Evolutionary conservation across 164 flowering plant genomes (phyloP).

Genomic region (Piper longum): DNA sequence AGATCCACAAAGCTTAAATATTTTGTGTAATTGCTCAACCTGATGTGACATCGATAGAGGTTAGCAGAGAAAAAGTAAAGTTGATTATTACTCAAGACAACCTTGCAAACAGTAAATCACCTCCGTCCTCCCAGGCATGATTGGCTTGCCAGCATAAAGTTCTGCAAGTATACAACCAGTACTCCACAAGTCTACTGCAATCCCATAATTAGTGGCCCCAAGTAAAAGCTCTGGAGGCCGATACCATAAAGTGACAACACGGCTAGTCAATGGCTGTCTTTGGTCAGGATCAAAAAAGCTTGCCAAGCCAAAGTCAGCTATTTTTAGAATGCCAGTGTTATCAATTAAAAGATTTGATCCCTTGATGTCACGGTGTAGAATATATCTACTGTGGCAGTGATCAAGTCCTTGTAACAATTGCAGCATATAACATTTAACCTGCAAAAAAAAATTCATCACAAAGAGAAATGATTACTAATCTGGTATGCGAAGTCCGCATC

Average conservation of each 20-base stretch:
- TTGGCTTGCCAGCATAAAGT: slow-evolving; percentile 90
- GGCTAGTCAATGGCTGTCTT: slow-evolving; percentile 75
- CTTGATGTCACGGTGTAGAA: slow-evolving; percentile 95
- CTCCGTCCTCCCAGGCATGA: slow-evolving; percentile 99
- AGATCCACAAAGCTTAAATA: slow-evolving; percentile 96
- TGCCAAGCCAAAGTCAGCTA: slow-evolving; percentile 96
- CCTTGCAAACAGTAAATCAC: slow-evolving; percentile 17
- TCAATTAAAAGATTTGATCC: slow-evolving; percentile 93
- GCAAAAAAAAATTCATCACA: slow-evolving; percentile 5
- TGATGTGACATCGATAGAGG: slow-evolving; percentile 7
- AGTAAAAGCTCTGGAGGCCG: slow-evolving; percentile 95
- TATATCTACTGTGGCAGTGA: slow-evolving; percentile 77
- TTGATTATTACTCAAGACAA: not conserved
- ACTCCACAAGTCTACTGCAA: slow-evolving; percentile 98
- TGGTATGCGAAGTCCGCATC: not conserved
- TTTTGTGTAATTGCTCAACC: slow-evolving; percentile 97
- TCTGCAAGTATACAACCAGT: slow-evolving; percentile 97
- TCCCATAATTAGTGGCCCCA: slow-evolving; percentile 84
- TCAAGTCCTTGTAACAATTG: slow-evolving; percentile 86
- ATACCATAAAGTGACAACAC: slow-evolving; percentile 97
- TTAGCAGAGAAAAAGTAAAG: not conserved
- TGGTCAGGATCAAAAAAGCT: slow-evolving; percentile 64
- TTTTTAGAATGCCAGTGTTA: slow-evolving; percentile 75
- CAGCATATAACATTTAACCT: slow-evolving; percentile 95
- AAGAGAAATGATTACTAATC: not conserved